These are phyloP conservation scores for Barbarea vulgaris DNA, from an alignment of 345 rosid species.

Conservation along the genomic window DNA sequence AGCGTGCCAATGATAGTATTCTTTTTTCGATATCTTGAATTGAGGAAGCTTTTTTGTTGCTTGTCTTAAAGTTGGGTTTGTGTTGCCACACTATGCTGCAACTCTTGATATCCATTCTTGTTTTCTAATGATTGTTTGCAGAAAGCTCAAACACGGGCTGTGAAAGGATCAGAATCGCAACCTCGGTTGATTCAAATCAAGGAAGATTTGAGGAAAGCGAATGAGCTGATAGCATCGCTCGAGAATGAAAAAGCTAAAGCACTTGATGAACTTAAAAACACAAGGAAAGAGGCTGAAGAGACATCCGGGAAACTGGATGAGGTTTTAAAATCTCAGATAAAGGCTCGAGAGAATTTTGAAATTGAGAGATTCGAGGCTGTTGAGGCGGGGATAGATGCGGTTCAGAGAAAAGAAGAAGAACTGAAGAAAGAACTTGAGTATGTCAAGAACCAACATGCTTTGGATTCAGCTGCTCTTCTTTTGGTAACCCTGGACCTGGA, in stretches of 20 bases:
- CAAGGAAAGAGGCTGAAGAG: slow-evolving; percentile 59
- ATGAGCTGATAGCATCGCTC: slow-evolving; percentile 60
- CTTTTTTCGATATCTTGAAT: neutral
- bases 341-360: slow-evolving; percentile 77
- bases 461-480: slow-evolving; percentile 73
- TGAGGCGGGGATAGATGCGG: slow-evolving; percentile 86
- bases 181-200: slow-evolving; percentile 59
- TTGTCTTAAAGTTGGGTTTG: slow-evolving; percentile 26
- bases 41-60: neutral
- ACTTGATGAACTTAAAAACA: slow-evolving; percentile 65
- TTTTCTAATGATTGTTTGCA: slow-evolving; percentile 37
- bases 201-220: slow-evolving; percentile 90
- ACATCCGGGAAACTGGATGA: slow-evolving; percentile 71
- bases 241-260: slow-evolving; percentile 78
- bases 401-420: slow-evolving; percentile 83
- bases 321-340: slow-evolving; percentile 77
- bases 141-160: slow-evolving; percentile 58
- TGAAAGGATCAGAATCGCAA: slow-evolving; percentile 67
- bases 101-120: neutral
- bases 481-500: slow-evolving; percentile 68
- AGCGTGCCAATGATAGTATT: slow-evolving; percentile 18
- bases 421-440: slow-evolving; percentile 75
- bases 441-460: slow-evolving; percentile 73
- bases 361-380: slow-evolving; percentile 84
- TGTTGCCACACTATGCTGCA: slow-evolving; percentile 2